Evolutionary conservation across 352 stramenopile genomes (phyloP), one percentile per base, ranked within the genome.

Genomic region (Phytophthora rubi): DNA sequence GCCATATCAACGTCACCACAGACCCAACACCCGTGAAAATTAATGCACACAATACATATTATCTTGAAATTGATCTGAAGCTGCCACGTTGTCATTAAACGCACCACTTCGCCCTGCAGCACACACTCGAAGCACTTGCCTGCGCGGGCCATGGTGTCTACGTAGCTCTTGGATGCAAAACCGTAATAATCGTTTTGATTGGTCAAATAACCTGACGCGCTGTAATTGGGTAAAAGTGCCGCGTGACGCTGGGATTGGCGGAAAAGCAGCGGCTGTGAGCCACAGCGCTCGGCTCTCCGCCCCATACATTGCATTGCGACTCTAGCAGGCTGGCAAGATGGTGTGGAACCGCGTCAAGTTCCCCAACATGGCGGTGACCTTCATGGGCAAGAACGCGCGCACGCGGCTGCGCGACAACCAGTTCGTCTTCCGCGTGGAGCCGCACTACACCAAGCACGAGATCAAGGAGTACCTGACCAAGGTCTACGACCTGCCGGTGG

Each of bases 401-500:
- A 90, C 82, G 70, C 77, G 85, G 33, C 75, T 92, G 65, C 83
- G 79, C 42, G 85, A 91, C 49, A 95, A 95, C 77, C 83, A 95
- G 77, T 92, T 86, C 69, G 86, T 97, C 37, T 99, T 99, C 81
- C 92, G 95, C 53, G 91, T 98, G 15, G 83, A 97, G 68, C 95
- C 97, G 28, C 90, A 91, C 71, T 99, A 99, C 90, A 99, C 94
- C 53, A 99, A 99, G 81, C 88, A 98, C 76, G 97, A 99, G 84
- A 96, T 99, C 58, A 98, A 98, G 78, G 95, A 99, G 81, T 98
- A 99, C 80, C 75, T 99, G 55, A 98, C 89, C 62, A 99, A 99
- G 79, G 93, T 99, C 53, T 99, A 99, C 80, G 81, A 93, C 54
- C 76, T 99, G 28, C 91, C 89, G 1, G 96, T 99, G n/a, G 76